Base-by-base conservation (phyloP, 2,329 filamentous ascomycete species). In the Monilinia aucupariae region DNA sequence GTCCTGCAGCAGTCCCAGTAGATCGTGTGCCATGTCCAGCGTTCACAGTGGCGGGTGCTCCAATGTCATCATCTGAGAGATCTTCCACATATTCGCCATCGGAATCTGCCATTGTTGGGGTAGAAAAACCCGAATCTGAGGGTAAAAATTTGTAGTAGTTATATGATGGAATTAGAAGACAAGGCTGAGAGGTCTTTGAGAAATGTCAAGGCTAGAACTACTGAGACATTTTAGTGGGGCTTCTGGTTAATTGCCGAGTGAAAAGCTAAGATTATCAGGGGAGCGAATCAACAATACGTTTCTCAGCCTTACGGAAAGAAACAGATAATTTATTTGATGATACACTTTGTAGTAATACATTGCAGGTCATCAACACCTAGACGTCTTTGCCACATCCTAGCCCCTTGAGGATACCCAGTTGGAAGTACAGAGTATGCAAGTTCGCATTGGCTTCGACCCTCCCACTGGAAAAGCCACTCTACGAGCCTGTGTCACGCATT, bases 51-150 rank as follows among this genome's bases (percentile, higher is more conserved):
- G 67, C 64, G 43, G 70, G 68, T 8, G 68, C 65, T 34, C 79
- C 77, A 65, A 85, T 79, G 67, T 88, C 87, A 70, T 89, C 86
- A 69, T 88, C 86, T 30, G 85, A 88, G 73, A 80, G 78, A 70
- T 83, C 82, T 64, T 85, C 82, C 68, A 88, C 81, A 73, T 85
- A 90, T 68, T 90, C 87, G 74, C 84, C 87, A 72, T 90, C 88
- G 22, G 87, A 90, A 76, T 89, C 87, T 62, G 86, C 85, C 88
- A 90, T 90, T 67, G 65, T 72, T 62, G 15, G 10, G 20, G 37
- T 9, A 17, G 39, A 45, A 56, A 32, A 2, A 52, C 17, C 15
- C 27, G n/a, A 50, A 39, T 51, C 10, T 3, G 45, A 22, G 15
- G 17, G 13, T 4, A 51, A n/a, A 3, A 30, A 17, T 30, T 32